phyloP scores from a whole-genome alignment of 2,329 filamentous ascomycete genomes.

The Sporothrix pallida region DNA sequence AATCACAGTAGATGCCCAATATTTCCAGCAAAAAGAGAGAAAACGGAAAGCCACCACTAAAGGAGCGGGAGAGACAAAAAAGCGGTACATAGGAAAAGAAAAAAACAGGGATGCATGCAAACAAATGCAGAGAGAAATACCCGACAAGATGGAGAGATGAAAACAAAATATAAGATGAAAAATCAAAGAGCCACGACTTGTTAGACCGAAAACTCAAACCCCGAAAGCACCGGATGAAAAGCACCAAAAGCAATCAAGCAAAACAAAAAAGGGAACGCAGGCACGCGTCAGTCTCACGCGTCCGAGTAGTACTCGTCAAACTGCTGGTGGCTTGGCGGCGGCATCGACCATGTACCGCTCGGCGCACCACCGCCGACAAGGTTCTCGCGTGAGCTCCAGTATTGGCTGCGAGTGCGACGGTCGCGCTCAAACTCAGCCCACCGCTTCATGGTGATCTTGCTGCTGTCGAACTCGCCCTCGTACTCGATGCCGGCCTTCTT shows the following conservation, averaged over 20 bases:
- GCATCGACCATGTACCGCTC: slow-evolving; percentile 50
- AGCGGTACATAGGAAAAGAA: slow-evolving; percentile 12
- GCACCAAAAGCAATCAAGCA: not conserved
- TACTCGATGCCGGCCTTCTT: slow-evolving; percentile 86
- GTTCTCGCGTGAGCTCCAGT: slow-evolving; percentile 61
- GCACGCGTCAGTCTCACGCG: slow-evolving; percentile 45
- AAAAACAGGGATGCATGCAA: not conserved
- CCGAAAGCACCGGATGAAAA: not conserved
- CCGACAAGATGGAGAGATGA: slow-evolving; percentile 16
- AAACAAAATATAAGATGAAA: not conserved
- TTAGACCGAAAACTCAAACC: not conserved
- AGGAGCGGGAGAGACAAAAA: not conserved
- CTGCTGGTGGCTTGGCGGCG: slow-evolving; percentile 51
- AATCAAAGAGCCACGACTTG: slow-evolving; percentile 6
- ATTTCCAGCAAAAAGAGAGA: slow-evolving; percentile 9
- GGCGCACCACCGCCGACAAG: slow-evolving; percentile 48
- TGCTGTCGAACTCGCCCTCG: slow-evolving; percentile 96
- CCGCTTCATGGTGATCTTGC: slow-evolving; percentile 98
- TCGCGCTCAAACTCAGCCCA: slow-evolving; percentile 94
- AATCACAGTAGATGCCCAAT: slow-evolving; percentile 19
- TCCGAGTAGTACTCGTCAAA: slow-evolving; percentile 64
- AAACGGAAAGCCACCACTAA: slow-evolving; percentile 7
- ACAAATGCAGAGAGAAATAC: not conserved
- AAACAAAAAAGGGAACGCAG: not conserved
- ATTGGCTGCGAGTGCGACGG: slow-evolving; percentile 56